These are phyloP conservation scores for Cyanodermella asteris DNA, from an alignment of 2,329 filamentous ascomycete genomes.

Conservation along the genomic window DNA sequence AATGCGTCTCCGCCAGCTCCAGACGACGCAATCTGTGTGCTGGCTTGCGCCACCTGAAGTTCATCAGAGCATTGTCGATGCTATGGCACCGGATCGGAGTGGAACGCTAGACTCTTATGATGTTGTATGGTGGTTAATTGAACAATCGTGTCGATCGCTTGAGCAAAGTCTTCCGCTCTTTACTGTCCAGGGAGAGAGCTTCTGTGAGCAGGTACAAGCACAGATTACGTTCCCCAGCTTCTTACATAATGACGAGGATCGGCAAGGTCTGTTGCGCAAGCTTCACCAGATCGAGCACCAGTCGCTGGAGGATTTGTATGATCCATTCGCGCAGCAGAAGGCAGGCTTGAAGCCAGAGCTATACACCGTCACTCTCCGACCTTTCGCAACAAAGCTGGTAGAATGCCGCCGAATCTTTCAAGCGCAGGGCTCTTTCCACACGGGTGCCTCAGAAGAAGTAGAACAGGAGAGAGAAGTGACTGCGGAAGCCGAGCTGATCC, in stretches of 20 bases:
- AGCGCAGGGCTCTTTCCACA: background rate
- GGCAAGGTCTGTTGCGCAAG: conserved; percentile 19
- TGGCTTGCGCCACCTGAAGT: conserved; percentile 38
- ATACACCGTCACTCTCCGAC: background rate
- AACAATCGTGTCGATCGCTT: conserved; percentile 38
- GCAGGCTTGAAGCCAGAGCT: too few species aligned
- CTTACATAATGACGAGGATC: conserved; percentile 15
- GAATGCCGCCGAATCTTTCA: too few species aligned
- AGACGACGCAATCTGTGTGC: conserved; percentile 30
- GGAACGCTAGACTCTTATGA: conserved; percentile 24
- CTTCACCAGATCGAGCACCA: conserved; percentile 33
- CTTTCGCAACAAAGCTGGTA: too few species aligned
- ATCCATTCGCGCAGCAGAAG: conserved; percentile 8
- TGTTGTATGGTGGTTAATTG: conserved; percentile 38
- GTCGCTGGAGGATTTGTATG: conserved; percentile 37
- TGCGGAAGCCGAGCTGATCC: conserved; percentile 33
- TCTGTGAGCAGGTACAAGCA: conserved; percentile 33
- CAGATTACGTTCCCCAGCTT: conserved; percentile 21
- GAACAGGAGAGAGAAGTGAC: conserved; percentile 36
- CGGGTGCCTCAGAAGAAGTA: conserved; percentile 32
- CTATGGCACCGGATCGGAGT: conserved; percentile 12
- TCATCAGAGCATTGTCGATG: conserved; percentile 35
- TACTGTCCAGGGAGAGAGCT: conserved; percentile 37
- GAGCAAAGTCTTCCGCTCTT: conserved; percentile 38
- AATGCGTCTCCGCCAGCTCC: conserved; percentile 41